Percentiles rank a stretch among this genome's conserved stretches.
Evolutionary conservation across 805 yeast species (phyloP).

Genomic region (Starmerella riodocensis): DNA sequence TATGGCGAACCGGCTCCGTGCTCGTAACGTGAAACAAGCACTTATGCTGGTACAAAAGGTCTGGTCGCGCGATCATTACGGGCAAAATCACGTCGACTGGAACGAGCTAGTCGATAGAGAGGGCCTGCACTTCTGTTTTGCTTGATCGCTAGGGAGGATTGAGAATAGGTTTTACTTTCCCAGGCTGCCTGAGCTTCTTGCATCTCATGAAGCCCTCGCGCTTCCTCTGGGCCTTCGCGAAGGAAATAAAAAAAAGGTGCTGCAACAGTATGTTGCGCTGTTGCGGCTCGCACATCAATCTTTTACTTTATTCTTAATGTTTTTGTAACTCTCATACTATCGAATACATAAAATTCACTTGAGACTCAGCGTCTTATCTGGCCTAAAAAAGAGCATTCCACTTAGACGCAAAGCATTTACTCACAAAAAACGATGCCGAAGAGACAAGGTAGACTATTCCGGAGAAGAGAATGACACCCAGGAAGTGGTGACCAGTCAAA

Average conservation of each 20-base stretch:
- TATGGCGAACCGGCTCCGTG: constrained; percentile 49
- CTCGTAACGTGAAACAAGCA: constrained; percentile 45
- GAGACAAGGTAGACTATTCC: constrained; percentile 25
- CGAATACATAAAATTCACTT: neutral
- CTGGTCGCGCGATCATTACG: constrained; percentile 35
- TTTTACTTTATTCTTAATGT: too few relatives aligned
- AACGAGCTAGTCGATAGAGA: constrained; percentile 46
- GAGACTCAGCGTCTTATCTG: neutral
- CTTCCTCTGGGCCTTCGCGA: too few relatives aligned
- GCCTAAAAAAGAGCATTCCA: constrained; percentile 17
- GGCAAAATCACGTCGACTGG: constrained; percentile 61
- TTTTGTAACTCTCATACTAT: too few relatives aligned
- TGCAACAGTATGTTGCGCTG: too few relatives aligned
- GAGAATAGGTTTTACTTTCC: too few relatives aligned
- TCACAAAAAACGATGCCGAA: constrained; percentile 20
- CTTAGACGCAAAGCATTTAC: constrained; percentile 23
- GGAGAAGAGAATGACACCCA: constrained; percentile 27
- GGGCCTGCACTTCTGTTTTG: constrained; percentile 74
- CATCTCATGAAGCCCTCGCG: too few relatives aligned
- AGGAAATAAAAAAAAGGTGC: too few relatives aligned
- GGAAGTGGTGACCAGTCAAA: constrained; percentile 22
- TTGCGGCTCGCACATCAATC: too few relatives aligned
- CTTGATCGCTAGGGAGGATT: too few relatives aligned
- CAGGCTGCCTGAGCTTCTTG: too few relatives aligned
- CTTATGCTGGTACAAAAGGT: constrained; percentile 31